These are phyloP conservation scores for Gossypium raimondii DNA, from an alignment of 345 rosid species.

Conservation along the genomic window DNA sequence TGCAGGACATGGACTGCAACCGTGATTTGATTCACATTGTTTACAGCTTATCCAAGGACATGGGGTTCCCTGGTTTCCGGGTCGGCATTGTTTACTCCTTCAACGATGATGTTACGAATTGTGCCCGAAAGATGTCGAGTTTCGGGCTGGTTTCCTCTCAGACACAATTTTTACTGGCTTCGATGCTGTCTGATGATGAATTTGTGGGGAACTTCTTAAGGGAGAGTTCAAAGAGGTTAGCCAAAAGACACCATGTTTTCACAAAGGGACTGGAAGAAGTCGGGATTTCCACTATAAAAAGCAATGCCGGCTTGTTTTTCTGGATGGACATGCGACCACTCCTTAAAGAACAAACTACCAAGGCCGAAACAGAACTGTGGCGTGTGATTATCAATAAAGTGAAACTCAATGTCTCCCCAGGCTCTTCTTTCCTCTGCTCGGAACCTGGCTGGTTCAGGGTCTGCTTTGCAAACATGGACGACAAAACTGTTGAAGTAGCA, in stretches of 20 bases:
- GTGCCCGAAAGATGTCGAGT: slow-evolving; percentile 80
- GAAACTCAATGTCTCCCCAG: slow-evolving; percentile 81
- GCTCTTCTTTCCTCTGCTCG: slow-evolving; percentile 61
- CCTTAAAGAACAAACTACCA: slow-evolving; percentile 37
- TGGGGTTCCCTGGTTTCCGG: slow-evolving; percentile 84
- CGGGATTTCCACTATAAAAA: slow-evolving; percentile 48
- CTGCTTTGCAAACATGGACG: slow-evolving; percentile 84
- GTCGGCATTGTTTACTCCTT: slow-evolving; percentile 79
- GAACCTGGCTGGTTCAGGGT: slow-evolving; percentile 93
- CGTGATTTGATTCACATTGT: slow-evolving; percentile 62
- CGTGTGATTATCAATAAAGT: slow-evolving; percentile 50
- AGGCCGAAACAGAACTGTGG: slow-evolving; percentile 64
- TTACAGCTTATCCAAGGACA: slow-evolving; percentile 86
- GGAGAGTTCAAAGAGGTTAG: slow-evolving; percentile 55
- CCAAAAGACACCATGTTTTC: slow-evolving; percentile 39
- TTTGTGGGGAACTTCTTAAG: slow-evolving; percentile 44
- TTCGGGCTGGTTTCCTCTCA: slow-evolving; percentile 80
- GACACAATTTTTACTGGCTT: slow-evolving; percentile 62
- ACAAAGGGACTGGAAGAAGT: slow-evolving; percentile 42
- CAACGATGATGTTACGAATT: slow-evolving; percentile 55
- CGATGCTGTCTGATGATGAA: slow-evolving; percentile 62
- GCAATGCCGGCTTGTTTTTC: slow-evolving; percentile 62
- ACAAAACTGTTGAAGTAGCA: slow-evolving; percentile 52
- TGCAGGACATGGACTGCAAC: slow-evolving; percentile 43
- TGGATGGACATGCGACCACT: slow-evolving; percentile 83